Conservation (phyloP, 805 yeast genomes). For the Schwanniomyces sp. region DNA sequence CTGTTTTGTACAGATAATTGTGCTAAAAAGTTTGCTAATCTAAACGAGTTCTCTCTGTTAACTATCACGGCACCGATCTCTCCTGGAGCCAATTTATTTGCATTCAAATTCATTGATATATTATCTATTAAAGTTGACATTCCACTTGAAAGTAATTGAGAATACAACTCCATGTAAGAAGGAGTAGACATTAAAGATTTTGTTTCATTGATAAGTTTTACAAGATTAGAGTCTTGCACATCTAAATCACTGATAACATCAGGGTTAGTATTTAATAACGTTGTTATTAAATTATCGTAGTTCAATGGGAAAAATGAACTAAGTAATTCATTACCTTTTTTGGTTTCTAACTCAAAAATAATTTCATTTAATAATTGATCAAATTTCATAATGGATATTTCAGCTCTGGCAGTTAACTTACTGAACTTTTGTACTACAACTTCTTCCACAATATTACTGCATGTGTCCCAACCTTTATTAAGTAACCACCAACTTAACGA, state of each 20-base stretch:
- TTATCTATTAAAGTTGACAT: conserved; percentile 35
- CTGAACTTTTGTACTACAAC: conserved; percentile 62
- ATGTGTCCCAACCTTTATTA: conserved; percentile 75
- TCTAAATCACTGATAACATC: conserved; percentile 38
- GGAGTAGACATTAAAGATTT: conserved; percentile 38
- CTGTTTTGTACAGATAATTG: conserved; percentile 65
- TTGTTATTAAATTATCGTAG: conserved; percentile 39
- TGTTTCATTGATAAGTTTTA: conserved; percentile 47
- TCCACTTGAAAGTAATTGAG: conserved; percentile 31
- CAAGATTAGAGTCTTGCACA: conserved; percentile 32
- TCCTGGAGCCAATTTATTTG: conserved; percentile 8
- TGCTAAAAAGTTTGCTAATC: conserved; percentile 70
- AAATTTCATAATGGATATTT: conserved; percentile 63
- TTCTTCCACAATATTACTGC: conserved; percentile 52
- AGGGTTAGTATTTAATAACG: conserved; percentile 50
- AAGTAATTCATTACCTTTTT: conserved; percentile 14
- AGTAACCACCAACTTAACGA: conserved; percentile 93
- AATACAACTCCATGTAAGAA: conserved; percentile 28
- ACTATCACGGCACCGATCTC: conserved; percentile 16
- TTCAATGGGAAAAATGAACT: conserved; percentile 36
- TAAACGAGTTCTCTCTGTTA: conserved; percentile 29
- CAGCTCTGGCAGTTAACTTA: conserved; percentile 69
- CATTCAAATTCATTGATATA: conserved; percentile 26
- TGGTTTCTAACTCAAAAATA: conserved; percentile 17
- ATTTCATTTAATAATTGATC: conserved; percentile 27